A percentile compares a stretch with the other conserved stretches of the same genome.
Evolutionary conservation across 2,329 filamentous ascomycete species (phyloP).

Genomic region (Calonectria ilicicola): DNA sequence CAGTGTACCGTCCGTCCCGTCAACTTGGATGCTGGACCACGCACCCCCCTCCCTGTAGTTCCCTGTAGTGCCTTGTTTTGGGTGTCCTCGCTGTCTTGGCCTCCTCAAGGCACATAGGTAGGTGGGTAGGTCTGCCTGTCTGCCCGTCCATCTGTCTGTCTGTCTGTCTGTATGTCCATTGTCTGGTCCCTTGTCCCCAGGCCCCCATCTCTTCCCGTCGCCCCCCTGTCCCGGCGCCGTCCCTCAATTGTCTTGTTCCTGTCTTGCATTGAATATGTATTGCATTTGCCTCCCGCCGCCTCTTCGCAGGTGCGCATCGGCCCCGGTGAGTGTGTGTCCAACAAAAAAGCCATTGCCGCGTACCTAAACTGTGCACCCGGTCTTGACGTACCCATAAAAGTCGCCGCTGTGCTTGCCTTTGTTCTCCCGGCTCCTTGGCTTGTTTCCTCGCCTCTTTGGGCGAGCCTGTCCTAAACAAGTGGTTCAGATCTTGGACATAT

Average conservation of each 20-base stretch:
- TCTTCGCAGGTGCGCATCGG: background rate
- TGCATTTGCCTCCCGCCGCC: background rate
- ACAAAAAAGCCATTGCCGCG: background rate
- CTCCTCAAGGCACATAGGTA: background rate
- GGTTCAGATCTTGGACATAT: conserved; percentile 51
- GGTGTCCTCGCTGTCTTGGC: background rate
- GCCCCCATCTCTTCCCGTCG: background rate
- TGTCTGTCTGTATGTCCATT: conserved; percentile 15
- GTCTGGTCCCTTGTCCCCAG: conserved; percentile 15
- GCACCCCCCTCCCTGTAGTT: background rate
- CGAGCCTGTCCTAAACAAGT: conserved; percentile 50
- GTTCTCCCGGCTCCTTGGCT: conserved; percentile 38
- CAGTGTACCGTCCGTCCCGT: conserved; percentile 46
- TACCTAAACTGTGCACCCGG: conserved; percentile 25
- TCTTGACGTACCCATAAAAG: conserved; percentile 42
- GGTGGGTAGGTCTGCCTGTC: no score
- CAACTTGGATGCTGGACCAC: conserved; percentile 48
- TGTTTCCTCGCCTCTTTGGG: conserved; percentile 46
- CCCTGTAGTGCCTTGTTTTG: background rate
- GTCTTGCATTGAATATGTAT: conserved; percentile 15
- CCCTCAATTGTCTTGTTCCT: conserved; percentile 16
- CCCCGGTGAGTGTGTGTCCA: background rate
- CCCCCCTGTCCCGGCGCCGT: background rate
- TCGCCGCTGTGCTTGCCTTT: conserved; percentile 30
- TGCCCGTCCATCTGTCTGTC: no score